phyloP scores from a whole-genome alignment of 768 basidiomycete species.

The Boletellus sp. region DNA sequence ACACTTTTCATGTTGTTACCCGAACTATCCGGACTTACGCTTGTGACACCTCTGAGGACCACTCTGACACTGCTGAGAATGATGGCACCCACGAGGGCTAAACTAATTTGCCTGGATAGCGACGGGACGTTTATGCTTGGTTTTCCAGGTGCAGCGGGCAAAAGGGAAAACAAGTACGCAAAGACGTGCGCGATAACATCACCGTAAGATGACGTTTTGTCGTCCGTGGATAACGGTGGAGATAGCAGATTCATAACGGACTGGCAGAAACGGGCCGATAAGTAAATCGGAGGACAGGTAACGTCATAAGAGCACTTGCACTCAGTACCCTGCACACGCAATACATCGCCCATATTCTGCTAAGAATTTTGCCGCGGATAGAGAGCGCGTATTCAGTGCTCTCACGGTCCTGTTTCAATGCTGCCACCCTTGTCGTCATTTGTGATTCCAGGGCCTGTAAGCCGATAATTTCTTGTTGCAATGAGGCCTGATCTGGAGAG shows the following conservation, averaged over 20 bases:
- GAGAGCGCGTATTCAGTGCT: conserved; percentile 50
- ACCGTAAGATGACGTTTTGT: conserved; percentile 41
- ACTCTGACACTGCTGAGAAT: conserved; percentile 69
- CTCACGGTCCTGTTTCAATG: conserved; percentile 47
- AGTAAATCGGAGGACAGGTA: conserved; percentile 8
- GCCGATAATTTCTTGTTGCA: conserved; percentile 58
- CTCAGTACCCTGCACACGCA: conserved; percentile 60
- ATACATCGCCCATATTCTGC: conserved; percentile 60
- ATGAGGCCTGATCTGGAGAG: conserved; percentile 33
- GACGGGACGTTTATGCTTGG: conserved; percentile 34
- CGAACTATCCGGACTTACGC: conserved; percentile 36
- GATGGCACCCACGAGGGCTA: conserved; percentile 71
- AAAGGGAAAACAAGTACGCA: conserved; percentile 38
- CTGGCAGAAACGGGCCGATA: conserved; percentile 21
- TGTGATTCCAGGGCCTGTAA: conserved; percentile 65
- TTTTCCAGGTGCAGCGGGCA: conserved; percentile 33
- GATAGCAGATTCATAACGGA: conserved; percentile 33
- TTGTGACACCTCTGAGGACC: conserved; percentile 64
- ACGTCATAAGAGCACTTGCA: conserved; percentile 39
- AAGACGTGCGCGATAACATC: conserved; percentile 40
- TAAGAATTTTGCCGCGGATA: conserved; percentile 49
- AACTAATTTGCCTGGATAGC: conserved; percentile 55
- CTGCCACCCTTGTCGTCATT: conserved; percentile 56
- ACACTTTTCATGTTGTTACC: background rate
- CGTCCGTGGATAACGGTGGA: conserved; percentile 32